These are phyloP conservation scores for Diaporthe sp. DNA, from an alignment of 2,329 filamentous ascomycete genomes.

Conservation along the genomic window DNA sequence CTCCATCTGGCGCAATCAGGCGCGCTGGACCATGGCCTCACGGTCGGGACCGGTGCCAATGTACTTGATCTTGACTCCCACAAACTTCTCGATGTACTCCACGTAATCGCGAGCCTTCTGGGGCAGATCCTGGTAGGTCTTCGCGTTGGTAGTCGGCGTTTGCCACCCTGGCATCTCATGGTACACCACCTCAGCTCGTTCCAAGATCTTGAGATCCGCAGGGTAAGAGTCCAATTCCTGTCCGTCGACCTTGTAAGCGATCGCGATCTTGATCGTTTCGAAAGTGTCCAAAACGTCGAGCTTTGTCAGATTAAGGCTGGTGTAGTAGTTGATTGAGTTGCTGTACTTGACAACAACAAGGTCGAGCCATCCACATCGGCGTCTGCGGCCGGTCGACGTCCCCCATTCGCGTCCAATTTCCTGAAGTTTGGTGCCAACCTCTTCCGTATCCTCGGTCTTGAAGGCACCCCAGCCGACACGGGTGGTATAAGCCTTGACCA, in stretches of 20 bases:
- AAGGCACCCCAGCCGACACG: constrained; percentile 72
- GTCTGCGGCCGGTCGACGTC: constrained; percentile 66
- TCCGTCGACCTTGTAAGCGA: constrained; percentile 73
- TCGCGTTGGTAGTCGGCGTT: constrained; percentile 71
- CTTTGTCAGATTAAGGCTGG: constrained; percentile 68
- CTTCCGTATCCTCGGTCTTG: constrained; percentile 67
- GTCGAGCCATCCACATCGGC: constrained; percentile 68
- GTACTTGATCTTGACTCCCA: constrained; percentile 73
- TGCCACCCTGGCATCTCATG: constrained; percentile 80
- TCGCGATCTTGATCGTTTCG: constrained; percentile 79
- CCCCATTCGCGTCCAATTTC: constrained; percentile 53
- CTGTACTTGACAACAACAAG: constrained; percentile 75
- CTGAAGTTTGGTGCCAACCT: constrained; percentile 55
- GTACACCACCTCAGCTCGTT: constrained; percentile 74
- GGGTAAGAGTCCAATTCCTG: constrained; percentile 74
- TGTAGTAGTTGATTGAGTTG: constrained; percentile 76
- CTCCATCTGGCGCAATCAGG: constrained; percentile 9
- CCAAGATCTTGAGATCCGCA: constrained; percentile 71
- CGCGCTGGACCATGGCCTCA: constrained; percentile 70
- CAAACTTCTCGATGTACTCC: constrained; percentile 72
- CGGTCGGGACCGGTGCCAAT: constrained; percentile 77
- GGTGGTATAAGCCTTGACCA: constrained; percentile 72
- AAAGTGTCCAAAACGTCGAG: constrained; percentile 82
- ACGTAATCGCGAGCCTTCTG: constrained; percentile 72
- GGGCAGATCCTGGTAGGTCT: constrained; percentile 72